Percentiles rank a stretch among this genome's conserved stretches.
These are phyloP conservation scores for Monosporozyma servazzii DNA, from an alignment of 805 yeast species.

Conservation along the genomic window DNA sequence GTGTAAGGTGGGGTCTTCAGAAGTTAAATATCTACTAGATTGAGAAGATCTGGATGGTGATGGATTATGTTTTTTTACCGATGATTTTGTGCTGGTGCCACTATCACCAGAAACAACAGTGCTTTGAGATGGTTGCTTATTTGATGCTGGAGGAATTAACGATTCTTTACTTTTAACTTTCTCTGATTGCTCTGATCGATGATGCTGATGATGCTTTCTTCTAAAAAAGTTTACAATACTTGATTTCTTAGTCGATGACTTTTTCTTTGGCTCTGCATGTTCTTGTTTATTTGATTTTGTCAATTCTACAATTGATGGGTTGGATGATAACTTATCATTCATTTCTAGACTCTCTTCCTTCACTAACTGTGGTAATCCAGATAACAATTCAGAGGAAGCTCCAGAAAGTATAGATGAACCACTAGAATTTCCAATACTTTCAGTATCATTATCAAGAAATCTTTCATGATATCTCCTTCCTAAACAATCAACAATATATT, in stretches of 20 bases:
- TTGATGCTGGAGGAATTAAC: not conserved
- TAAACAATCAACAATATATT: constrained; percentile 18
- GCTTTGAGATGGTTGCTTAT: not conserved
- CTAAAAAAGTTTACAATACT: constrained; percentile 24
- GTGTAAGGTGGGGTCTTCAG: not conserved
- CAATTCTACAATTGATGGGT: not conserved
- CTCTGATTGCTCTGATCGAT: not conserved
- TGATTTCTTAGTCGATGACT: constrained; percentile 10
- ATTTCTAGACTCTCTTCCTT: not conserved
- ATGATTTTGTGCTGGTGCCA: not conserved
- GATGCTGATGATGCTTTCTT: constrained; percentile 14
- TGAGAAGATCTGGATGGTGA: constrained; percentile 1
- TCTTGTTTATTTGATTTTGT: not conserved
- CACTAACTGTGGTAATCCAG: not conserved
- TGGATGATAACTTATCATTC: not conserved
- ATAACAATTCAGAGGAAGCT: not conserved
- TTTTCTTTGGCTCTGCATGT: not conserved
- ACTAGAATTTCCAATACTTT: not conserved
- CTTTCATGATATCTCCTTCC: constrained; percentile 7
- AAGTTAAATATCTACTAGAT: constrained; percentile 1
- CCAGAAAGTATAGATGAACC: not conserved
- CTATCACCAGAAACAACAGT: not conserved
- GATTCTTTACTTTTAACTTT: not conserved
- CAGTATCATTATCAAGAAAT: not conserved
- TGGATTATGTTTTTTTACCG: constrained; percentile 1